Percentiles rank a stretch among this genome's conserved stretches.
These are phyloP conservation scores for Scleromitrula shiraiana DNA, from an alignment of 2,329 filamentous ascomycete species.

Conservation along the genomic window DNA sequence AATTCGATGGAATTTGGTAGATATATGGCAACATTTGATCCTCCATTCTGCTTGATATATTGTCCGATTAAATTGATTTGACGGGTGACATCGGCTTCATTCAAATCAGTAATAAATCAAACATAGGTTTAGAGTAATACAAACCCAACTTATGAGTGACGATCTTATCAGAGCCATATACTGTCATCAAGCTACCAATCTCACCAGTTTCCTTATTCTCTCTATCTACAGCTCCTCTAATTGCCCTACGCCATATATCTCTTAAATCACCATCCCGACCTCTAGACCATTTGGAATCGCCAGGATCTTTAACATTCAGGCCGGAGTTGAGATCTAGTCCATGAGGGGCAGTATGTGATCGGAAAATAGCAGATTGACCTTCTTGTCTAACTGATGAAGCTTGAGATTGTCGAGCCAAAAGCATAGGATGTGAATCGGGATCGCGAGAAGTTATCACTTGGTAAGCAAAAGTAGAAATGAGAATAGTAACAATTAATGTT, in stretches of 20 bases:
- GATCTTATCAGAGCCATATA: constrained; percentile 67
- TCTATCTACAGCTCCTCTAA: constrained; percentile 54
- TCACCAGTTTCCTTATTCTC: constrained; percentile 53
- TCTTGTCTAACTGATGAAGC: constrained; percentile 72
- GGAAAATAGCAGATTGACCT: constrained; percentile 77
- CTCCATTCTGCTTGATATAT: constrained; percentile 62
- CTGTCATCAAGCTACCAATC: constrained; percentile 65
- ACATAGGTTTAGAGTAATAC: constrained; percentile 9
- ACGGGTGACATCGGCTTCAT: constrained; percentile 61
- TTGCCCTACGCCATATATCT: constrained; percentile 77
- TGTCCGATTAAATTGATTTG: constrained; percentile 84
- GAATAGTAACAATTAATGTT: constrained; percentile 58
- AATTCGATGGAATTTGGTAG: constrained; percentile 91
- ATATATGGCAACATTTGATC: constrained; percentile 77
- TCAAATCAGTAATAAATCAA: constrained; percentile 16
- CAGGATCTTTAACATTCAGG: constrained; percentile 73
- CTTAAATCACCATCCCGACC: constrained; percentile 84
- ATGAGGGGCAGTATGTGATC: constrained; percentile 77
- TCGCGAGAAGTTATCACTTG: constrained; percentile 64
- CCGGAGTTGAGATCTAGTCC: constrained; percentile 73
- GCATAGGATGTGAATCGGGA: constrained; percentile 84
- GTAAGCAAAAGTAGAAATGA: constrained; percentile 63
- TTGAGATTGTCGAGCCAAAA: constrained; percentile 77
- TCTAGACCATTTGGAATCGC: constrained; percentile 71
- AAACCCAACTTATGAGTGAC: constrained; percentile 61